Base-by-base conservation (phyloP, 2,329 filamentous ascomycete species). In the Penicillium sp. region DNA sequence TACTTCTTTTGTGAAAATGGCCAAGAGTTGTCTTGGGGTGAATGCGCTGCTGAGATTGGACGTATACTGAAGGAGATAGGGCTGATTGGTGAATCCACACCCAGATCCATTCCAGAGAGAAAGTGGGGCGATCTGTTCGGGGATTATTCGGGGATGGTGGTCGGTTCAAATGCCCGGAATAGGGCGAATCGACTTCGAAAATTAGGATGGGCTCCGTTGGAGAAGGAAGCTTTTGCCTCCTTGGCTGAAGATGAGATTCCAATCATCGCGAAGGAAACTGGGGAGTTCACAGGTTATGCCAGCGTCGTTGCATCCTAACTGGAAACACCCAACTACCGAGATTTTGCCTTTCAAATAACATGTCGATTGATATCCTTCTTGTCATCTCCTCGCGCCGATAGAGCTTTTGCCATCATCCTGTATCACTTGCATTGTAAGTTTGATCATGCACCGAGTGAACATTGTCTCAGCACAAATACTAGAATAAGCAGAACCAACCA, bases 1-100 rank as follows among this genome's bases (percentile, higher is more conserved):
- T 82, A 81, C 62, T 81, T 76, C 63, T 82, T 81, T 68, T 76
- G 72, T 65, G 79, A 82, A 16, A 57, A 55, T 25, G 50, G 45
- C 8, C 37, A 54, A 19, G 50, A 57, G 12, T 41, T 57, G 3
- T 50, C 50, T 2, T 55, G 50, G 44, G 38, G 45, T 26, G 33
- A 57, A 43, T 55, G 55, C n/a, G 50, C 50, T 8, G 28, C 31
- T 16, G 33, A 38, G 12, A 46, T 57, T 38, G 50, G 55, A 7
- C 50, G 28, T 4, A 22, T 31, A 22, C 9, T 50, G 28, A 33
- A 31, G 16, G 12, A 31, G 3, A 19, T 2, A 33, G 31, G 45
- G 25, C 26, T 12, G 4, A 28, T 55, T 19, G 40, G 11, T 10
- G 7, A 38, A 31, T 26, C 17, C 4, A 14, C 33, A 11, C 33